phyloP scores from a whole-genome alignment of 805 yeast species.

The Kregervanrija fluxuum region DNA sequence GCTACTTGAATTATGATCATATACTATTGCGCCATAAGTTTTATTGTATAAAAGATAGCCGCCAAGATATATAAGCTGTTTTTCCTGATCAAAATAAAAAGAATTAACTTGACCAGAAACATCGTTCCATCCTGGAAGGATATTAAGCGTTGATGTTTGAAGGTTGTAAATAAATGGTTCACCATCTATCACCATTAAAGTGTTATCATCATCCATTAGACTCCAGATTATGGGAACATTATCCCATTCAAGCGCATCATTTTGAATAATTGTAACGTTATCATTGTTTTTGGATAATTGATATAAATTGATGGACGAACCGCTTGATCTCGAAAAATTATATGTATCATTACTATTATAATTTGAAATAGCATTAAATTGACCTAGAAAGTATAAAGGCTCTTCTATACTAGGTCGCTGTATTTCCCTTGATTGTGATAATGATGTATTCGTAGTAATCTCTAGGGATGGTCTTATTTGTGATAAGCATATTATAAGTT shows the following conservation, averaged over 20 bases:
- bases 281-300: conserved; percentile 13
- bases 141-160: neutral
- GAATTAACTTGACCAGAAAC: conserved; percentile 36
- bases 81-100: conserved; percentile 40
- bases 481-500: too few relatives aligned
- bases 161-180: conserved; percentile 18
- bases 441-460: too few relatives aligned
- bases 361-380: conserved; percentile 21
- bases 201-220: conserved; percentile 1
- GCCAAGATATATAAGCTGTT: conserved; percentile 61
- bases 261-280: neutral
- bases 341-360: conserved; percentile 14
- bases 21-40: conserved; percentile 55
- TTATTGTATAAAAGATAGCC: conserved; percentile 56
- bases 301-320: conserved; percentile 11
- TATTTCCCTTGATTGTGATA: too few relatives aligned
- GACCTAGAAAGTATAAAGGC: conserved; percentile 20
- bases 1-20: conserved; percentile 39
- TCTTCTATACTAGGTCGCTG: conserved; percentile 14
- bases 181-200: conserved; percentile 18
- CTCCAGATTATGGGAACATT: conserved; percentile 8
- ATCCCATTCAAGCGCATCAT: too few relatives aligned
- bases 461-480: too few relatives aligned
- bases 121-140: conserved; percentile 19
- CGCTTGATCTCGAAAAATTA: conserved; percentile 15